These are phyloP conservation scores for Spencermartinsiella europaea DNA, from an alignment of 805 yeast species.

Conservation along the genomic window DNA sequence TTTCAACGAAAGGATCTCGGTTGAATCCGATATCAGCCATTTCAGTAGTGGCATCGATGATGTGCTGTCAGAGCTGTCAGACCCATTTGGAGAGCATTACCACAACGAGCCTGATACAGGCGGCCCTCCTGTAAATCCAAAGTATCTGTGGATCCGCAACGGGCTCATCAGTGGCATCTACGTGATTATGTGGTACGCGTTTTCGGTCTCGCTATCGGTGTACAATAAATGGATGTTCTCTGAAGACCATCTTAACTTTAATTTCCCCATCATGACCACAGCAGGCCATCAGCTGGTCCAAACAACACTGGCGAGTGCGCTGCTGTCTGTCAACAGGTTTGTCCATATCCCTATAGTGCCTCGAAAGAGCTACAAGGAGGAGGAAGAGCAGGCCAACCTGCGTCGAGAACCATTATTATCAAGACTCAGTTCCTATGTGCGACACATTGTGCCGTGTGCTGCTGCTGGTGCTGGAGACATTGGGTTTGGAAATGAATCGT, in stretches of 20 bases:
- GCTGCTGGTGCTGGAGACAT: slow-evolving; percentile 88
- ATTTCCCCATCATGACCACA: slow-evolving; percentile 81
- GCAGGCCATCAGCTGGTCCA: slow-evolving; percentile 77
- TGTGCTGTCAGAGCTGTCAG: no score
- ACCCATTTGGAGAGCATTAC: not conserved
- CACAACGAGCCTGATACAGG: no score
- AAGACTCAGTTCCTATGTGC: slow-evolving; percentile 29
- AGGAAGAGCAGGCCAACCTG: slow-evolving; percentile 5
- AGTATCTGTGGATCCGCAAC: slow-evolving; percentile 1
- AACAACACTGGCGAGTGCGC: slow-evolving; percentile 41
- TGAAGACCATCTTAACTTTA: slow-evolving; percentile 60
- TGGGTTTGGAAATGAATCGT: slow-evolving; percentile 83
- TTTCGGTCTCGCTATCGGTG: slow-evolving; percentile 34
- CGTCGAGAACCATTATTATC: not conserved
- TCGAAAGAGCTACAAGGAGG: not conserved
- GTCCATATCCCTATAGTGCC: slow-evolving; percentile 21
- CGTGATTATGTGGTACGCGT: slow-evolving; percentile 32
- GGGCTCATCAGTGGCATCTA: slow-evolving; percentile 4
- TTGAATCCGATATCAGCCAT: not conserved
- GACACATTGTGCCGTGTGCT: slow-evolving; percentile 74
- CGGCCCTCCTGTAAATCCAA: not conserved
- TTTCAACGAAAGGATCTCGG: not conserved
- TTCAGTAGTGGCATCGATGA: not conserved
- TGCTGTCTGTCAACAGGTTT: slow-evolving; percentile 17
- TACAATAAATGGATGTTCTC: slow-evolving; percentile 99